Conservation (phyloP, 2,329 filamentous ascomycete genomes). For the Westerdykella sp. region DNA sequence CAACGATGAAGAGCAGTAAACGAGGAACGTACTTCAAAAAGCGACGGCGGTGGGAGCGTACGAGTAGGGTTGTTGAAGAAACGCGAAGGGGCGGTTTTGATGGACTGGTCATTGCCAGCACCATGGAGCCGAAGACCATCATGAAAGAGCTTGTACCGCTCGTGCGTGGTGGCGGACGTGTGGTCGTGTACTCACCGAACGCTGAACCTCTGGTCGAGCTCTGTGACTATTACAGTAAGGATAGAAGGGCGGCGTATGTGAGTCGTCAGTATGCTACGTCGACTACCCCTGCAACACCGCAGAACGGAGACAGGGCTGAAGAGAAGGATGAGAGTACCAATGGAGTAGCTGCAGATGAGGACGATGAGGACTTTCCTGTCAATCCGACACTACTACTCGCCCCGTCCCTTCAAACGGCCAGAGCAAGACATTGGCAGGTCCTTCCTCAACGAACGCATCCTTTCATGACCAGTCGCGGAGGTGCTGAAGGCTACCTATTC, state of each 20-base stretch:
- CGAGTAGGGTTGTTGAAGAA: conserved; percentile 65
- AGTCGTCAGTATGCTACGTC: conserved; percentile 19
- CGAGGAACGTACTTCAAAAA: conserved; percentile 85
- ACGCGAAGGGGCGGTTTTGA: conserved; percentile 72
- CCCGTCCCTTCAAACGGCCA: conserved; percentile 71
- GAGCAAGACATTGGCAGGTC: conserved; percentile 80
- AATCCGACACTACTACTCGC: conserved; percentile 81
- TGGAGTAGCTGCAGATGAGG: conserved; percentile 14
- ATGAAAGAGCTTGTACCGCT: conserved; percentile 71
- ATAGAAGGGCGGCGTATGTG: conserved; percentile 64
- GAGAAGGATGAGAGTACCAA: conserved; percentile 12
- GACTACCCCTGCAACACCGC: neutral
- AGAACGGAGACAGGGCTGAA: conserved; percentile 14
- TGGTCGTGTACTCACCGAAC: conserved; percentile 78
- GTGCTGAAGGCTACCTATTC: conserved; percentile 85
- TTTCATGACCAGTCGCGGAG: conserved; percentile 81
- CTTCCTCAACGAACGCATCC: conserved; percentile 88
- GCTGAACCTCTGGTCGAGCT: conserved; percentile 73
- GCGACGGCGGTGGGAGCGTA: conserved; percentile 70
- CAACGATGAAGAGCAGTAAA: conserved; percentile 71
- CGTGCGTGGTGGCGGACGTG: conserved; percentile 72
- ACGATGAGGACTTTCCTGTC: conserved; percentile 68
- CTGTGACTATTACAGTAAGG: conserved; percentile 78
- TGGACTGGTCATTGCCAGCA: conserved; percentile 73
- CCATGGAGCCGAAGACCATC: conserved; percentile 74